phyloP scores from a whole-genome alignment of 2,329 filamentous ascomycete species.

The Aureobasidium sp. region DNA sequence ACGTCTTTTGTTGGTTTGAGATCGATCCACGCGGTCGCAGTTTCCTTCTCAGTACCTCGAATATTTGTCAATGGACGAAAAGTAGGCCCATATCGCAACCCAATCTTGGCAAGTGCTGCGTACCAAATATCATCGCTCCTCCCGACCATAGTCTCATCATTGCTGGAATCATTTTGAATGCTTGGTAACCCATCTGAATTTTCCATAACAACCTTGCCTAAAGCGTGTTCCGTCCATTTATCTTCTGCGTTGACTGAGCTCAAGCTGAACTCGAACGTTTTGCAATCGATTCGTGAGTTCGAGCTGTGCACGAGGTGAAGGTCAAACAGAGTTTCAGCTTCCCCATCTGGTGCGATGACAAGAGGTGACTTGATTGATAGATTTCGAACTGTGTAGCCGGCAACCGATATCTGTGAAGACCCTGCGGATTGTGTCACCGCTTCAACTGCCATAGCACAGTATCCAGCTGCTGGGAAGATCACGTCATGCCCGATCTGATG shows the following conservation, averaged over 20 bases:
- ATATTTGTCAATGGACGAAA: neutral
- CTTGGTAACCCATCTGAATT: neutral
- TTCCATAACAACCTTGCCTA: neutral
- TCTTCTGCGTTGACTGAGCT: neutral
- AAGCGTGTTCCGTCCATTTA: neutral
- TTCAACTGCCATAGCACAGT: slow-evolving; percentile 19
- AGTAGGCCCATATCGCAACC: neutral
- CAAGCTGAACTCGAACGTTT: neutral
- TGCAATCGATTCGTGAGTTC: neutral
- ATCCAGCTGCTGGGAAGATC: slow-evolving; percentile 28
- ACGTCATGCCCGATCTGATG: slow-evolving; percentile 26
- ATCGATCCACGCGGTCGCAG: neutral
- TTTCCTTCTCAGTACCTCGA: neutral
- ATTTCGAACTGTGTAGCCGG: neutral
- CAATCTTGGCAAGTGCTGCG: neutral
- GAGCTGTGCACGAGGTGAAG: neutral
- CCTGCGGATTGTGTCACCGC: slow-evolving; percentile 12
- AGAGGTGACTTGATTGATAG: neutral
- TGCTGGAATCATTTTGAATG: neutral
- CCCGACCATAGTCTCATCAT: neutral
- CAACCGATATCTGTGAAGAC: neutral
- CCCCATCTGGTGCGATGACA: neutral
- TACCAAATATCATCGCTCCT: neutral
- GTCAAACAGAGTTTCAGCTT: neutral
- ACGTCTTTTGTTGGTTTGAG: neutral